Conservation (phyloP, 768 basidiomycete species). For the Suillus lakei region DNA sequence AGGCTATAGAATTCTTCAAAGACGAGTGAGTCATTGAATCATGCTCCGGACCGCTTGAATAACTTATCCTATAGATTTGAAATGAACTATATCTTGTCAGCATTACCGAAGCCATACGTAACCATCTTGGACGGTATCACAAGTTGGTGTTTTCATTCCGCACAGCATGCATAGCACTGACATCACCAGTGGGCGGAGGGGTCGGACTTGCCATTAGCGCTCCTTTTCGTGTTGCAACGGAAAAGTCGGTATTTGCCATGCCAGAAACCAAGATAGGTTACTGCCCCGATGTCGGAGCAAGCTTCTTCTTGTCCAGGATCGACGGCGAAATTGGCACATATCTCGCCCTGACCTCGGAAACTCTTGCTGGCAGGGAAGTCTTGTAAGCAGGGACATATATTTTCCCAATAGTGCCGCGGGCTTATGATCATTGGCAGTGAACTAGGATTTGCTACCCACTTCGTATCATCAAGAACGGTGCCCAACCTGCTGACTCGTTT, state of each 20-base stretch:
- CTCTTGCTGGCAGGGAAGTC: constrained; percentile 76
- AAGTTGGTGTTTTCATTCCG: constrained; percentile 55
- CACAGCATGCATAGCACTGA: constrained; percentile 12
- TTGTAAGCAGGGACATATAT: constrained; percentile 61
- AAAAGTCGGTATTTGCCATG: constrained; percentile 92
- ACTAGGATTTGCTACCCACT: constrained; percentile 94
- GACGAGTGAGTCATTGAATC: constrained; percentile 67
- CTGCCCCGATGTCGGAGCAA: constrained; percentile 92
- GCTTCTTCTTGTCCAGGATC: constrained; percentile 84
- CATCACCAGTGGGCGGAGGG: constrained; percentile 86
- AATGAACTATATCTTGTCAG: constrained; percentile 73
- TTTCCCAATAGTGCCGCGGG: constrained; percentile 7
- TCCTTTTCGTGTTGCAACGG: constrained; percentile 91
- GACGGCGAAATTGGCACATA: constrained; percentile 96
- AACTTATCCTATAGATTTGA: constrained; percentile 63
- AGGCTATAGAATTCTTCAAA: constrained; percentile 88
- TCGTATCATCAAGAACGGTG: constrained; percentile 76
- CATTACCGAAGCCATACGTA: constrained; percentile 86
- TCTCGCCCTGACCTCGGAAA: constrained; percentile 81
- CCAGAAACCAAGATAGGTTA: constrained; percentile 95
- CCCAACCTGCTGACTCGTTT: constrained; percentile 74
- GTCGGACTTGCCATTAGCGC: constrained; percentile 87
- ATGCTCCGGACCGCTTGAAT: constrained; percentile 6
- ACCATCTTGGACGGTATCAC: constrained; percentile 90
- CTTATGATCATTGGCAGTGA: constrained; percentile 55